These are phyloP conservation scores for Babesia ovis DNA, from an alignment of 169 alveolate genomes.

Conservation along the genomic window DNA sequence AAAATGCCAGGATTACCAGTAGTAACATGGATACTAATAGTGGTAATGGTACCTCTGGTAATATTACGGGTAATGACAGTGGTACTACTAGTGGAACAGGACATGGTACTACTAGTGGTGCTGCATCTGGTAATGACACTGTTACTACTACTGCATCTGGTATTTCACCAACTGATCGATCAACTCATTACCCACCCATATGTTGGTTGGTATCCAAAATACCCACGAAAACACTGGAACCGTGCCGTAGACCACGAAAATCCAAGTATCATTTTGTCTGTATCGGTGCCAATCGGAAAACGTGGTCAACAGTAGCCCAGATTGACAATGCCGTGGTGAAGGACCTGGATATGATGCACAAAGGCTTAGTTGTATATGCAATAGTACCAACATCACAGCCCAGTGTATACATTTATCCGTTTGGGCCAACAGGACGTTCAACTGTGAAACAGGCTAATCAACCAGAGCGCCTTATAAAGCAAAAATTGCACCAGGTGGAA, in stretches of 20 bases:
- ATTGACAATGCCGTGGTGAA: slow-evolving; percentile 8
- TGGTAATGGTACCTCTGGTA: not conserved
- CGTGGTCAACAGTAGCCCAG: not conserved
- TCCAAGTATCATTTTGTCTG: not conserved
- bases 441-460: not conserved
- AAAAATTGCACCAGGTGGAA: not conserved
- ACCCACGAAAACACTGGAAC: not conserved
- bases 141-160: not conserved
- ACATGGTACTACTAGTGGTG: no score
- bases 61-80: no score
- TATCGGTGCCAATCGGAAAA: not conserved
- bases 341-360: slow-evolving; percentile 51
- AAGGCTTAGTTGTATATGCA: slow-evolving; percentile 41
- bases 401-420: not conserved
- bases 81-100: no score
- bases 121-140: no score
- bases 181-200: not conserved
- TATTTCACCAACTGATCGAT: not conserved
- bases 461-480: not conserved
- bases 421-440: not conserved
- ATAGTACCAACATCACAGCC: slow-evolving; percentile 46
- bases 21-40: not conserved
- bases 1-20: not conserved
- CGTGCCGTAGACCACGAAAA: not conserved
- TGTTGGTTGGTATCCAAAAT: not conserved